These are phyloP conservation scores for Phanerochaete sordida DNA, from an alignment of 768 basidiomycete genomes.

Conservation along the genomic window DNA sequence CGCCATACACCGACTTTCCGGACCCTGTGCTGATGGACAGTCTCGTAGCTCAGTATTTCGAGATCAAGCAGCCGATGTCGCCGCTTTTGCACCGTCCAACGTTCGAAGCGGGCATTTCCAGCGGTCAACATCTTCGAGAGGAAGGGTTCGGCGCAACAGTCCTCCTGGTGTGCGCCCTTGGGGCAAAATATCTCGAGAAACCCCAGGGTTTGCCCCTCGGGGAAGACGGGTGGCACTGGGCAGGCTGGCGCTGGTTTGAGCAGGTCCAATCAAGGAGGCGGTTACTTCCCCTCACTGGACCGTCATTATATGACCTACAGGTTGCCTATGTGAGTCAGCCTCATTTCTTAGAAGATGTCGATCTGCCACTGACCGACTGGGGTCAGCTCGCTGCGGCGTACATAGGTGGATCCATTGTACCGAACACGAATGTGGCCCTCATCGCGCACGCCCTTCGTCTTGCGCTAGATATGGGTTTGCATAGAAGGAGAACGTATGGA, in stretches of 20 bases:
- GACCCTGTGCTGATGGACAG: conserved; percentile 22
- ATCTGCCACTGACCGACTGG: too few species aligned
- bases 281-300: conserved; percentile 41
- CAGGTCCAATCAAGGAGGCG: conserved; percentile 55
- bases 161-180: conserved; percentile 42
- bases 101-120: conserved; percentile 31
- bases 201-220: conserved; percentile 29
- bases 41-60: conserved; percentile 43
- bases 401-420: conserved; percentile 2
- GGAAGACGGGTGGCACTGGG: conserved; percentile 2
- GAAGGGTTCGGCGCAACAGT: conserved; percentile 34
- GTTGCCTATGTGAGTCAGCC: conserved; percentile 37
- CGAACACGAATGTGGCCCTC: conserved; percentile 4
- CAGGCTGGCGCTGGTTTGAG: conserved; percentile 40
- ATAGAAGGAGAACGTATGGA: conserved; percentile 57
- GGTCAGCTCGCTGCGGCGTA: background rate
- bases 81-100: conserved; percentile 40
- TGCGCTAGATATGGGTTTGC: conserved; percentile 67
- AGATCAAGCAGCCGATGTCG: conserved; percentile 27
- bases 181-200: conserved; percentile 42
- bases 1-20: conserved; percentile 21
- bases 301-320: conserved; percentile 68
- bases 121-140: conserved; percentile 31
- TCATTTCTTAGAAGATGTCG: background rate
- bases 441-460: conserved; percentile 46